These are phyloP conservation scores for Veloporphyrellus conicus DNA, from an alignment of 1,284 basidiomycete genomes.

Conservation along the genomic window DNA sequence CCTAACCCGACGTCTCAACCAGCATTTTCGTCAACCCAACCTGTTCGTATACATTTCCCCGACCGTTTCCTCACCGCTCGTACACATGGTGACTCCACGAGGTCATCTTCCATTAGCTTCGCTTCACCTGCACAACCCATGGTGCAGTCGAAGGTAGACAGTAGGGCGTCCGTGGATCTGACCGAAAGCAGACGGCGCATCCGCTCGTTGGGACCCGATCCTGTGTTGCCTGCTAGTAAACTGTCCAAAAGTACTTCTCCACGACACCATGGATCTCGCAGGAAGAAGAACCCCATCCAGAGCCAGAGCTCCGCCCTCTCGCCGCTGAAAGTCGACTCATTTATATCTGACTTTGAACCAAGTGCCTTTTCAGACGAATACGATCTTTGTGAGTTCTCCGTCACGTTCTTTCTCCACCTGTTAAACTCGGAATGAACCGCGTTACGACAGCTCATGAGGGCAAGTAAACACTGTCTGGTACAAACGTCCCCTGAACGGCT, in stretches of 20 bases:
- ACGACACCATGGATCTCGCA: conserved; percentile 18
- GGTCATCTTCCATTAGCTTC: conserved; percentile 31
- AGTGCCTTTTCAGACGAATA: conserved; percentile 64
- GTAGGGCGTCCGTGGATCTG: conserved; percentile 5
- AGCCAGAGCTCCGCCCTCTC: conserved; percentile 14
- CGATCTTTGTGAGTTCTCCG: conserved; percentile 56
- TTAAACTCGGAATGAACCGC: conserved; percentile 13
- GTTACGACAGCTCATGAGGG: conserved; percentile 58
- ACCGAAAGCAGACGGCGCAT: conserved; percentile 20
- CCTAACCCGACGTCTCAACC: conserved; percentile 6
- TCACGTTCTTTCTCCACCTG: conserved; percentile 7
- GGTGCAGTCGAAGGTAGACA: conserved; percentile 15
- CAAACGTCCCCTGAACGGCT: conserved; percentile 10
- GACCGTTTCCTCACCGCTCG: conserved; percentile 27
- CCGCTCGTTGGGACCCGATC: conserved; percentile 21
- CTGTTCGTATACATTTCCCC: conserved; percentile 29
- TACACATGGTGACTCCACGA: conserved; percentile 27
- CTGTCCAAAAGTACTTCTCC: conserved; percentile 15
- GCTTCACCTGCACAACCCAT: conserved; percentile 14
- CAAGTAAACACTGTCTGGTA: conserved; percentile 30
- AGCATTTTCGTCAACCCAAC: conserved; percentile 5
- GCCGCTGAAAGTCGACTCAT: conserved; percentile 22
- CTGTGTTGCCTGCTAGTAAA: conserved; percentile 14
- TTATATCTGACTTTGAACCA: conserved; percentile 34
- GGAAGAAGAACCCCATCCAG: conserved; percentile 17